phyloP scores from a whole-genome alignment of 148 eudicot genomes.

The Euryodendron excelsum region DNA sequence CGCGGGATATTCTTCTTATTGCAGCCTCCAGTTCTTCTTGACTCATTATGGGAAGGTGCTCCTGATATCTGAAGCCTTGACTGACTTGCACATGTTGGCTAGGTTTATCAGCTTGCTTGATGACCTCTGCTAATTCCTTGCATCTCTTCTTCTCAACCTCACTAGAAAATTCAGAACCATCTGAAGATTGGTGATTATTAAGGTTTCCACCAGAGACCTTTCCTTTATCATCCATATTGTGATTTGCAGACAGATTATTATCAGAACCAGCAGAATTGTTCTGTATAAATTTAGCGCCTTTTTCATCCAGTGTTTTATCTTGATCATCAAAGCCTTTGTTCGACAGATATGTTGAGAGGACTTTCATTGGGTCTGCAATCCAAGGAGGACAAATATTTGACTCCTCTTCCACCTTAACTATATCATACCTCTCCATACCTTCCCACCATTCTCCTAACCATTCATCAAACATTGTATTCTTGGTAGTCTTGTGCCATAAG shows the following conservation, averaged over 20 bases:
- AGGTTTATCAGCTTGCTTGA: conserved; percentile 24
- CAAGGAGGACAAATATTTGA: conserved; percentile 29
- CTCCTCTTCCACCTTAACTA: conserved; percentile 35
- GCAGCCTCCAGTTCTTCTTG: conserved; percentile 67
- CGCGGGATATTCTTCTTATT: conserved; percentile 61
- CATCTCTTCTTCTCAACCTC: conserved; percentile 36
- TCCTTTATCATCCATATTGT: conserved; percentile 29
- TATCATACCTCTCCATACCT: conserved; percentile 36
- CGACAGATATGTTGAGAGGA: conserved; percentile 37
- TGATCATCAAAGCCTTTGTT: conserved; percentile 23
- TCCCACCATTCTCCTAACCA: conserved; percentile 98
- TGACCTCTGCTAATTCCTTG: conserved; percentile 18
- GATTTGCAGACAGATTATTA: conserved; percentile 7
- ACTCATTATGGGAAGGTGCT: conserved; percentile 37
- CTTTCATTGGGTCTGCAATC: conserved; percentile 38
- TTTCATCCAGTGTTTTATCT: conserved; percentile 17
- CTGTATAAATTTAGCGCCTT: conserved; percentile 17
- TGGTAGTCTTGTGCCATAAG: conserved; percentile 70
- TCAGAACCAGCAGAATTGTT: conserved; percentile 13
- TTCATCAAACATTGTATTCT: conserved; percentile 74
- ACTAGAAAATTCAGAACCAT: conserved; percentile 19
- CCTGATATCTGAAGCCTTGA: conserved; percentile 30
- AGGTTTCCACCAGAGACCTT: conserved; percentile 26
- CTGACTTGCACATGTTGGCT: conserved; percentile 20
- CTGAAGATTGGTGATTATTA: conserved; percentile 27